A percentile compares a stretch with the other conserved stretches of the same genome.
Evolutionary conservation across 208 protist species (phyloP).

Genomic region (Sergeia podlipaevii): DNA sequence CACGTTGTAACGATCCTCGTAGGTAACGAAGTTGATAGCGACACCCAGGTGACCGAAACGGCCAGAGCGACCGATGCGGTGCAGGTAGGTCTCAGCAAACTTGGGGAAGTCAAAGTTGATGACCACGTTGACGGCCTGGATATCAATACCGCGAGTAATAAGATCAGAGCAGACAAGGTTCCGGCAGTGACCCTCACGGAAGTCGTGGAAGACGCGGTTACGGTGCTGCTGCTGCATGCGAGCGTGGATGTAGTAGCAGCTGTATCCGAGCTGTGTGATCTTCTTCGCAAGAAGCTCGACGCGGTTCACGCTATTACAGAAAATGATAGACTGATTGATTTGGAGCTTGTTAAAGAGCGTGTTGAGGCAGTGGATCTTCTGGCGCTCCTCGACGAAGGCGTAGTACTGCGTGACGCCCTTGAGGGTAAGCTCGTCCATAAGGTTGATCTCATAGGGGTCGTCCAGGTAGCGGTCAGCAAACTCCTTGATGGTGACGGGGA

Average conservation of each 20-base stretch:
- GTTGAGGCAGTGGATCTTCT: conserved; percentile 99
- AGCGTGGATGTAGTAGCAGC: conserved; percentile 99
- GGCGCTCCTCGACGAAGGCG: conserved; percentile 98
- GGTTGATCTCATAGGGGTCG: conserved; percentile 98
- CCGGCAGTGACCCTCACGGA: conserved; percentile 96
- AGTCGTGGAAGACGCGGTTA: conserved; percentile 99
- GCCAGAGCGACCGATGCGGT: conserved; percentile 95
- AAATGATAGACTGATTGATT: conserved; percentile 99
- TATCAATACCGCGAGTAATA: conserved; percentile 99
- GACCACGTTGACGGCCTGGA: conserved; percentile 99
- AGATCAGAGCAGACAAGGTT: conserved; percentile 99
- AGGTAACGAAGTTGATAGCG: conserved; percentile 99
- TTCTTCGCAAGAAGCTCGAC: conserved; percentile 99
- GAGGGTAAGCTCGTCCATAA: conserved; percentile 98
- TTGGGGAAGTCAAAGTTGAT: conserved; percentile 99
- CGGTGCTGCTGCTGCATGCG: conserved; percentile 98
- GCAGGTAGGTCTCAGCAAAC: conserved; percentile 97
- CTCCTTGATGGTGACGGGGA: conserved; percentile 94
- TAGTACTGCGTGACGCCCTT: conserved; percentile 99
- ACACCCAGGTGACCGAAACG: conserved; percentile 98
- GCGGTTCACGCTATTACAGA: conserved; percentile 99
- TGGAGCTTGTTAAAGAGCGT: conserved; percentile 98
- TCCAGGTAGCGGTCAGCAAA: conserved; percentile 95
- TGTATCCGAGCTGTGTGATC: conserved; percentile 99
- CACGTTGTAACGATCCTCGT: conserved; percentile 94